phyloP scores from a whole-genome alignment of 495 filamentous ascomycete species.

The Astrothelium macrocarpum region DNA sequence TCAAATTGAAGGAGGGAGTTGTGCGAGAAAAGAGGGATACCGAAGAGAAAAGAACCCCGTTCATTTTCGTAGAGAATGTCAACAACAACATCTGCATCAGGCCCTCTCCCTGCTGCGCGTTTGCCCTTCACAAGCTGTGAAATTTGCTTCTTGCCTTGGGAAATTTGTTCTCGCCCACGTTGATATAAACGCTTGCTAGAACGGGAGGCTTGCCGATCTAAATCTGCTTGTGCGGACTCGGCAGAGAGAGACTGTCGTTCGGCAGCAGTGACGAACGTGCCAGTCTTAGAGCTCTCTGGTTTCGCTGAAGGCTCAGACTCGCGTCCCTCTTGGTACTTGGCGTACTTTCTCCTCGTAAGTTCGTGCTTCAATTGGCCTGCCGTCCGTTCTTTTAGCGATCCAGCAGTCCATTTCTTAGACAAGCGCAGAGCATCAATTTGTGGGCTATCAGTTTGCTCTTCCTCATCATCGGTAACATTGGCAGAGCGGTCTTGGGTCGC shows the following conservation, averaged over 20 bases:
- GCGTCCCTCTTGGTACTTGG: constrained; percentile 50
- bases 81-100: constrained; percentile 41
- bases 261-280: constrained; percentile 2
- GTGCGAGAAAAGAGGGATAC: constrained; percentile 76
- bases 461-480: not conserved
- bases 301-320: constrained; percentile 27
- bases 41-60: constrained; percentile 62
- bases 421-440: constrained; percentile 5
- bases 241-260: constrained; percentile 10
- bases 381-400: constrained; percentile 12
- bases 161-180: constrained; percentile 16
- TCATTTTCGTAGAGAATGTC: constrained; percentile 91
- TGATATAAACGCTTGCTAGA: constrained; percentile 9
- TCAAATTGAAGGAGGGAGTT: constrained; percentile 82
- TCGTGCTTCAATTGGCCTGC: constrained; percentile 37
- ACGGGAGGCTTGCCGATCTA: constrained; percentile 6
- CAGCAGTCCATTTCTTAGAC: constrained; percentile 15
- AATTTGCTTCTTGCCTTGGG: constrained; percentile 11
- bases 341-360: constrained; percentile 48
- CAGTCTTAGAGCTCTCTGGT: not conserved
- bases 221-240: constrained; percentile 5
- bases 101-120: not conserved
- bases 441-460: constrained; percentile 11
- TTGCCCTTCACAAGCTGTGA: constrained; percentile 11
- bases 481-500: not conserved